Percentiles rank a stretch among this genome's conserved stretches.
These are phyloP conservation scores for Olyra latifolia DNA, from an alignment of 176 grass and related monocot species.

Conservation along the genomic window DNA sequence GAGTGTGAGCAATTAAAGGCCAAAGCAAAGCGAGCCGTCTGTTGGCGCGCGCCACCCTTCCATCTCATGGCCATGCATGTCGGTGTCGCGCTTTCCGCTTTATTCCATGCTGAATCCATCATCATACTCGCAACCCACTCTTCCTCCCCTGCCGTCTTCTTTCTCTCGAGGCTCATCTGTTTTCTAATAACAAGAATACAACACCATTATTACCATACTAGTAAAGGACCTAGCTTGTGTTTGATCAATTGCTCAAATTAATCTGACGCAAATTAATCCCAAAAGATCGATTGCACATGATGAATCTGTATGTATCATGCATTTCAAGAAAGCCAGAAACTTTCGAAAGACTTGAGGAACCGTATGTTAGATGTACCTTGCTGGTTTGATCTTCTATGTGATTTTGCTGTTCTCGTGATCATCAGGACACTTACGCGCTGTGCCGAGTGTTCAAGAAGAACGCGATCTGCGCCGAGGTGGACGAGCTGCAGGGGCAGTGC, in stretches of 20 bases:
- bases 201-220: not conserved
- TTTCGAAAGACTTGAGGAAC: slow-evolving; percentile 4
- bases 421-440: slow-evolving; percentile 68
- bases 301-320: not conserved
- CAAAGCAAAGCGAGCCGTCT: slow-evolving; percentile 38
- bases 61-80: slow-evolving; percentile 41
- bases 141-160: slow-evolving; percentile 25
- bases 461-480: slow-evolving; percentile 51
- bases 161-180: slow-evolving; percentile 18
- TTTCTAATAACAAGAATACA: slow-evolving; percentile 19
- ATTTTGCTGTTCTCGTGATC: slow-evolving; percentile 18
- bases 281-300: slow-evolving; percentile 10
- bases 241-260: slow-evolving; percentile 1
- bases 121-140: slow-evolving; percentile 31
- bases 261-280: not conserved
- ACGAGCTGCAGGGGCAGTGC: slow-evolving; percentile 64
- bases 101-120: slow-evolving; percentile 57
- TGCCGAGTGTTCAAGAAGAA: slow-evolving; percentile 95
- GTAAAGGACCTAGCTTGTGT: not conserved
- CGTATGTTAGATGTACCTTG: not conserved
- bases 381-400: not conserved
- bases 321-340: slow-evolving; percentile 6
- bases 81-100: slow-evolving; percentile 53
- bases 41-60: slow-evolving; percentile 26
- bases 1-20: slow-evolving; percentile 20